These are phyloP conservation scores for Cicer arietinum DNA, from an alignment of 306 rosid genomes.

Conservation along the genomic window DNA sequence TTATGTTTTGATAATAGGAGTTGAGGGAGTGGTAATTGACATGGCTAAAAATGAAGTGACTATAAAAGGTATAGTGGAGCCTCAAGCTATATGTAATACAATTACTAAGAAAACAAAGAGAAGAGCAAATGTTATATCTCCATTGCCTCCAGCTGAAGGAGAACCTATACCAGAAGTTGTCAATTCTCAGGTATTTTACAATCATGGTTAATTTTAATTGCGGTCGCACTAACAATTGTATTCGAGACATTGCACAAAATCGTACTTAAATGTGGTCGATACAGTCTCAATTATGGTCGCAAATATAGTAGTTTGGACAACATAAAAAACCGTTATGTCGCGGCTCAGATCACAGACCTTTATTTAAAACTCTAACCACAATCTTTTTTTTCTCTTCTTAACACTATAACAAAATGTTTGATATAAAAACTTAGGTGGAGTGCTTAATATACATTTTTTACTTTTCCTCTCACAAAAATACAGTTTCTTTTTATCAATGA, in stretches of 20 bases:
- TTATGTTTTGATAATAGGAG: constrained; percentile 56
- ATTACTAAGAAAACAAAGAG: constrained; percentile 77
- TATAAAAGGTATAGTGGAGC: constrained; percentile 90
- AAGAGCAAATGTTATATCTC: constrained; percentile 75
- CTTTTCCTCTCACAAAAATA: too few relatives aligned
- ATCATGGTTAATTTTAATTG: too few relatives aligned
- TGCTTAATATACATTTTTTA: too few relatives aligned
- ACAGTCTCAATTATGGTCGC: too few relatives aligned
- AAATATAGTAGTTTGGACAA: too few relatives aligned
- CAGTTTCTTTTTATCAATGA: too few relatives aligned
- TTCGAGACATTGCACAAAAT: too few relatives aligned
- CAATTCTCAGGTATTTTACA: constrained; percentile 66
- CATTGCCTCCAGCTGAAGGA: constrained; percentile 87
- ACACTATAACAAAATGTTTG: neutral
- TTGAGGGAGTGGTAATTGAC: constrained; percentile 75
- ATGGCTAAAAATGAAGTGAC: constrained; percentile 86
- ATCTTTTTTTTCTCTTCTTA: neutral
- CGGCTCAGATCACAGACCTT: too few relatives aligned
- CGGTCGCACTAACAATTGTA: too few relatives aligned
- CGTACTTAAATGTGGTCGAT: too few relatives aligned
- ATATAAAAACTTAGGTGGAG: too few relatives aligned
- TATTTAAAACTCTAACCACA: neutral
- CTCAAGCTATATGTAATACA: constrained; percentile 70
- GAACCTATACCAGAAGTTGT: constrained; percentile 85
- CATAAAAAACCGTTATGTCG: too few relatives aligned